These are phyloP conservation scores for Barbatosphaeria neglecta DNA, from an alignment of 495 filamentous ascomycete genomes.

Conservation along the genomic window DNA sequence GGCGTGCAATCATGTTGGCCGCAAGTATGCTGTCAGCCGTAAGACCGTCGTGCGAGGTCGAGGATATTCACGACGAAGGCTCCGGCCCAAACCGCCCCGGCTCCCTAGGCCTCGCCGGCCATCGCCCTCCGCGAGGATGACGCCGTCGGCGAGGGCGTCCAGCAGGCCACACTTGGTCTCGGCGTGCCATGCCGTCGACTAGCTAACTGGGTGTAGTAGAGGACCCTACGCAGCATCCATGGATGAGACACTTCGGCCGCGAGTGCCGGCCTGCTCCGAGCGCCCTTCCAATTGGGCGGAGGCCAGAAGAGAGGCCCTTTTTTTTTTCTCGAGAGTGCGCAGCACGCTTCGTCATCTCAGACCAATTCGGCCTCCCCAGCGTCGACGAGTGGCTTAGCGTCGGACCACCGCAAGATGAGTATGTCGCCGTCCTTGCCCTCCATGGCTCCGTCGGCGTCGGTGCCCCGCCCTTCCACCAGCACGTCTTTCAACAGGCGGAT, in stretches of 20 bases:
- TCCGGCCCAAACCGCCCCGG: background rate
- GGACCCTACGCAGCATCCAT: no score
- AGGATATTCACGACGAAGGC: conserved; percentile 20
- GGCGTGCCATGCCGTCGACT: no score
- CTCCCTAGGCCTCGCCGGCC: background rate
- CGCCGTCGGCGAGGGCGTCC: conserved; percentile 41
- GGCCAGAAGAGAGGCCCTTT: background rate
- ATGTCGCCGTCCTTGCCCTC: conserved; percentile 71
- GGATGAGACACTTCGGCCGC: no score
- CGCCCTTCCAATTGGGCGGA: background rate
- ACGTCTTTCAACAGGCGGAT: conserved; percentile 56
- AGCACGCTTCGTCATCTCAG: conserved; percentile 39
- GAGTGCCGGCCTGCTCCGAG: conserved; percentile 5
- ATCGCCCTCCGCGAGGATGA: conserved; percentile 3
- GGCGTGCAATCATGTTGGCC: conserved; percentile 24
- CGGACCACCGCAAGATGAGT: conserved; percentile 77
- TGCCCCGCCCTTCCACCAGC: conserved; percentile 44
- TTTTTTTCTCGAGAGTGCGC: background rate
- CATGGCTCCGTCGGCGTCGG: conserved; percentile 43
- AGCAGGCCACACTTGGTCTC: conserved; percentile 27
- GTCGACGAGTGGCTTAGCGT: conserved; percentile 58
- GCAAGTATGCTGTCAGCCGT: conserved; percentile 27
- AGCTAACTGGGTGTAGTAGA: no score
- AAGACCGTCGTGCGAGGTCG: conserved; percentile 14
- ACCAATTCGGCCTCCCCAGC: conserved; percentile 74